Evolutionary conservation across 1,139 yeast genomes (phyloP), one percentile per base, ranked within the genome.

Genomic region (Taphrina betulina): DNA sequence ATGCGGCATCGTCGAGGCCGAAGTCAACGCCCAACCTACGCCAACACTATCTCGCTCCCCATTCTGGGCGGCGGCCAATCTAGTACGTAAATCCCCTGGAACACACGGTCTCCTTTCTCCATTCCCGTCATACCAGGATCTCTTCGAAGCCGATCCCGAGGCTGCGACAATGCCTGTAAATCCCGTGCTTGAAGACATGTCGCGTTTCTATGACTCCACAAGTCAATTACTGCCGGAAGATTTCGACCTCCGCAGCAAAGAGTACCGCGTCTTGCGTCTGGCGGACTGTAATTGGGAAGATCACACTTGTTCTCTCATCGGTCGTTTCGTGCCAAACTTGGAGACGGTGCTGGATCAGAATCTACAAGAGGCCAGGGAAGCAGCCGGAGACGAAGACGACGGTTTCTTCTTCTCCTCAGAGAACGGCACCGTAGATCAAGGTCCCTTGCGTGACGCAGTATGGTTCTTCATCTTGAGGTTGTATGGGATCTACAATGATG

Each of bases 401-500:
- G 54, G 53, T n/a, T 46, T 45, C 40, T 46, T 50, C 29, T 43
- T 48, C 36, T 16, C 33, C 33, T 26, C 52, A 2, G 48, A 31
- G 17, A 33, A 31, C 16, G 48, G 29, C 24, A 20, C 51, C 8
- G 35, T 43, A 16, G 57, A 57, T 24, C 50, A 38, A 31, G 35
- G 41, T 4, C 53, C 57, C n/a, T 24, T 57, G 23, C 16, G 60
- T 19, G 58, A 57, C 29, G 61, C 60, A 16, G 52, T 54, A 37
- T 58, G 60, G 60, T 57, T 40, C 38, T 57, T 45, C 40, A 37
- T 43, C 36, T 46, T 50, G 20, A 41, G 61, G 16, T 20, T 57
- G 16, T 38, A 42, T 38, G 61, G 61, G 17, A 38, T 58, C 17
- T 35, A 57, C 26, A 54, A 48, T 8, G 61, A 58, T 35, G 60